Base-by-base conservation (phyloP, 1,139 yeast species). In the Sugiyamaella japonica region DNA sequence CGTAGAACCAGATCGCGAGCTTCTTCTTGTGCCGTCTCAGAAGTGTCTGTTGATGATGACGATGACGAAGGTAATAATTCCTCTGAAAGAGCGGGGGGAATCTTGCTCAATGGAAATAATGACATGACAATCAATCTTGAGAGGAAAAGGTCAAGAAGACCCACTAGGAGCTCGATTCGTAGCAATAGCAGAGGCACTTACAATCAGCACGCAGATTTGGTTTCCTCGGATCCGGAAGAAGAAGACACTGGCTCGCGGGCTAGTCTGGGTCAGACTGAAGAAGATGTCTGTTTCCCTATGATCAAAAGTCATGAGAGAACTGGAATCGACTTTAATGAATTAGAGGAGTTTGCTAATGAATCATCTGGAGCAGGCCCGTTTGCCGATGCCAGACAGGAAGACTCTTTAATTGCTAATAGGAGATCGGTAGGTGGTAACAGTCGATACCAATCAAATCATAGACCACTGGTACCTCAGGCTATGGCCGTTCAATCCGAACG, bases 211-310 rank as follows among this genome's bases (percentile, higher is more conserved):
- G 9, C 31, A 15, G 40, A 38, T 20, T 10, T 42, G 38, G 23
- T 13, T 13, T 25, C 25, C 40, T 48, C 56, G 4, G 56, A 47
- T 37, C 52, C 46, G 43, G 53, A 50, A 12, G 57, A 50, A 23
- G 60, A 56, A 25, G 25, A 20, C 25, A 61, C 58, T 12, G 66
- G 59, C 15, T 69, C 73, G 12, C 64, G 66, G 13, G 61, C 63
- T 16, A 66, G 70, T 51, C 59, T 69, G 44, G 64, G 62, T 36
- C 66, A 68, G 40, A 89, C 97, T 0, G 98, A 91, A 67, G 97
- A 91, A 68, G 98, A 93, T 78, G 99, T 93, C 46, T 93, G 98
- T 76, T 90, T 91, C 73, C 98, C 99, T 1, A 86, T 89, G 89
- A 76, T 84, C 51, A 83, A 89, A 20, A 89, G 85, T 63, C 61